phyloP scores from a whole-genome alignment of 83 land plant species.

The Isoetes engelmannii region DNA sequence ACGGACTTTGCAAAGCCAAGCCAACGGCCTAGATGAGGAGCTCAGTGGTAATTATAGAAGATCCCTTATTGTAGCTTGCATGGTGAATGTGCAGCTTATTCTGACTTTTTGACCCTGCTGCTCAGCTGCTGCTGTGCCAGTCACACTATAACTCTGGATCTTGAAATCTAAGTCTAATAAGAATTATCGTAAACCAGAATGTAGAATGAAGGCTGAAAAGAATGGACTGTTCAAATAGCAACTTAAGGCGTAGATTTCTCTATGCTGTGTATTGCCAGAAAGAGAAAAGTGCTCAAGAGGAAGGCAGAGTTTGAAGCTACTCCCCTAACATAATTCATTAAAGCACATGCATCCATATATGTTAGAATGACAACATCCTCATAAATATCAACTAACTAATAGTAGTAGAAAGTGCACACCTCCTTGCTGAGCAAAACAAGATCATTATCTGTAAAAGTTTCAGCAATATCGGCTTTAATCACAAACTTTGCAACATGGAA shows the following conservation, averaged over 20 bases:
- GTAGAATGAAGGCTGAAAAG: too few relatives aligned
- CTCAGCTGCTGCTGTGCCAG: too few relatives aligned
- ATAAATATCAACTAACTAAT: neutral
- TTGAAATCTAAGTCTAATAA: too few relatives aligned
- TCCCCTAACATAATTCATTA: neutral
- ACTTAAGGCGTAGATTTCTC: neutral
- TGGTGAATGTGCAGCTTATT: too few relatives aligned
- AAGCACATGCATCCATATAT: neutral
- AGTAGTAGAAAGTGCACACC: slow-evolving; percentile 20
- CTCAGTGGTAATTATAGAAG: too few relatives aligned
- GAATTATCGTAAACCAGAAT: too few relatives aligned
- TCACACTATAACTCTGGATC: too few relatives aligned
- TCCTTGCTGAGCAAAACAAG: slow-evolving; percentile 59
- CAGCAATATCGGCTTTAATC: slow-evolving; percentile 26
- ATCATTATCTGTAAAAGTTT: slow-evolving; percentile 52
- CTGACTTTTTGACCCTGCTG: too few relatives aligned
- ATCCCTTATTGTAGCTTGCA: too few relatives aligned
- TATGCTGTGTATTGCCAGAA: neutral
- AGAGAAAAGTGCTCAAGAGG: neutral
- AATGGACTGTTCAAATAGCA: too few relatives aligned
- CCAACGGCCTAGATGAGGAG: too few relatives aligned
- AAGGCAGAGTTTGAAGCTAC: neutral
- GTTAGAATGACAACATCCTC: neutral
- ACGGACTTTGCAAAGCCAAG: too few relatives aligned
- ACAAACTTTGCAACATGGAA: slow-evolving; percentile 48